Evolutionary conservation across 805 yeast species (phyloP).

Genomic region (Zygosaccharomyces kombuchaensis): DNA sequence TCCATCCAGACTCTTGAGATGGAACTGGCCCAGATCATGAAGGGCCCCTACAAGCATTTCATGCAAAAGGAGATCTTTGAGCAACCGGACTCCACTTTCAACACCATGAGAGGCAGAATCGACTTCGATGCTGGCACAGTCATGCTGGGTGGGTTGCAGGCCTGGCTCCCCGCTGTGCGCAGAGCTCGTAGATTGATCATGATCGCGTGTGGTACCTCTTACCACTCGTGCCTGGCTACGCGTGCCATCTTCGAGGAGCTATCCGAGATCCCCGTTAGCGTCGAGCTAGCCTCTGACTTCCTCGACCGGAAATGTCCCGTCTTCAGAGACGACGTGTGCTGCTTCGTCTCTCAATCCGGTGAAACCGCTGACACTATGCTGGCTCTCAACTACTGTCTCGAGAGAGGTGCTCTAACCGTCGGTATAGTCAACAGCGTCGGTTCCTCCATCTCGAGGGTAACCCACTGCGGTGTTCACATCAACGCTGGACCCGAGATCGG

Average conservation of each 20-base stretch:
- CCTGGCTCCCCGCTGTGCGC: slow-evolving; percentile 81
- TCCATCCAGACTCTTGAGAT: slow-evolving; percentile 94
- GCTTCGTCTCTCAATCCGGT: slow-evolving; percentile 97
- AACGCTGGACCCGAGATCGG: slow-evolving; percentile 99
- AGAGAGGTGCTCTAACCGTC: slow-evolving; percentile 94
- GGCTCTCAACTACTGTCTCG: slow-evolving; percentile 91
- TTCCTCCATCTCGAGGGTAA: slow-evolving; percentile 91
- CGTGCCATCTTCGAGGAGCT: slow-evolving; percentile 94
- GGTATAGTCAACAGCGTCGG: slow-evolving; percentile 98
- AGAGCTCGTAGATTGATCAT: slow-evolving; percentile 92
- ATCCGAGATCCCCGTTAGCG: slow-evolving; percentile 89
- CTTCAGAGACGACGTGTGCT: slow-evolving; percentile 95
- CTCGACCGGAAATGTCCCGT: slow-evolving; percentile 95
- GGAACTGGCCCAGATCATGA: slow-evolving; percentile 97
- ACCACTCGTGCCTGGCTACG: slow-evolving; percentile 96
- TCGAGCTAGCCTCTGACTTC: slow-evolving; percentile 91
- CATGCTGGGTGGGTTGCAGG: slow-evolving; percentile 84
- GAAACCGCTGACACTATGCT: slow-evolving; percentile 97
- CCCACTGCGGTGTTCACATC: slow-evolving; percentile 99
- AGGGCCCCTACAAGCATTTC: slow-evolving; percentile 92
- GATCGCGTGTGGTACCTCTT: slow-evolving; percentile 99
- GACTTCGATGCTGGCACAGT: slow-evolving; percentile 78
- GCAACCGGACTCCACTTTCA: slow-evolving; percentile 96
- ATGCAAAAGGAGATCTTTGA: slow-evolving; percentile 99
- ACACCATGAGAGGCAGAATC: slow-evolving; percentile 98